phyloP scores from a whole-genome alignment of 2,329 filamentous ascomycete species.

The Zasmidium citrigriseum region DNA sequence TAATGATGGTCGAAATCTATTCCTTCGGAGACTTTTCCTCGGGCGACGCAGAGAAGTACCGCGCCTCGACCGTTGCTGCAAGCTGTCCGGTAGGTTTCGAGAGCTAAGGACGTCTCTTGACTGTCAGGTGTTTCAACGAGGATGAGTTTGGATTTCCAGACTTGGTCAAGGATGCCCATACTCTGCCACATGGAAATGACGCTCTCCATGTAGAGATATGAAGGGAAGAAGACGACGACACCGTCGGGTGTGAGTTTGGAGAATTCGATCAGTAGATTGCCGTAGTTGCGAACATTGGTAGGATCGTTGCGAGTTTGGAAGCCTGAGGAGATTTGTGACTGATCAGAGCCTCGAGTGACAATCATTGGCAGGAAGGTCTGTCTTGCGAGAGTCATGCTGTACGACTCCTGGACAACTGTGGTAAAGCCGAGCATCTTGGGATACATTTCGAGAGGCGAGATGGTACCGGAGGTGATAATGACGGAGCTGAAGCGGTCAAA shows the following conservation, averaged over 20 bases:
- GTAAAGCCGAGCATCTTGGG: slow-evolving; percentile 96
- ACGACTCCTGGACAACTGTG: slow-evolving; percentile 93
- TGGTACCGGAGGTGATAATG: slow-evolving; percentile 96
- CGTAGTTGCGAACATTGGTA: slow-evolving; percentile 95
- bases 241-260: slow-evolving; percentile 94
- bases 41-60: slow-evolving; percentile 88
- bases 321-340: slow-evolving; percentile 86
- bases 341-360: slow-evolving; percentile 90
- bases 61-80: slow-evolving; percentile 96
- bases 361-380: slow-evolving; percentile 98
- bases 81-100: slow-evolving; percentile 95
- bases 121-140: slow-evolving; percentile 96
- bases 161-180: slow-evolving; percentile 95
- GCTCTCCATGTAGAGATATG: slow-evolving; percentile 98
- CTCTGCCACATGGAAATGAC: slow-evolving; percentile 99
- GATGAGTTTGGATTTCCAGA: slow-evolving; percentile 99
- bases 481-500: slow-evolving; percentile 98
- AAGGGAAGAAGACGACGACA: slow-evolving; percentile 98
- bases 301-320: slow-evolving; percentile 96
- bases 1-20: slow-evolving; percentile 99
- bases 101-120: slow-evolving; percentile 90
- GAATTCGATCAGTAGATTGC: slow-evolving; percentile 89
- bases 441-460: slow-evolving; percentile 97
- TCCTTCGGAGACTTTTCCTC: slow-evolving; percentile 95
- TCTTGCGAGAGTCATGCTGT: slow-evolving; percentile 91